phyloP scores from a whole-genome alignment of 2,329 filamentous ascomycete genomes.

The Lasiodiplodia gonubiensis region DNA sequence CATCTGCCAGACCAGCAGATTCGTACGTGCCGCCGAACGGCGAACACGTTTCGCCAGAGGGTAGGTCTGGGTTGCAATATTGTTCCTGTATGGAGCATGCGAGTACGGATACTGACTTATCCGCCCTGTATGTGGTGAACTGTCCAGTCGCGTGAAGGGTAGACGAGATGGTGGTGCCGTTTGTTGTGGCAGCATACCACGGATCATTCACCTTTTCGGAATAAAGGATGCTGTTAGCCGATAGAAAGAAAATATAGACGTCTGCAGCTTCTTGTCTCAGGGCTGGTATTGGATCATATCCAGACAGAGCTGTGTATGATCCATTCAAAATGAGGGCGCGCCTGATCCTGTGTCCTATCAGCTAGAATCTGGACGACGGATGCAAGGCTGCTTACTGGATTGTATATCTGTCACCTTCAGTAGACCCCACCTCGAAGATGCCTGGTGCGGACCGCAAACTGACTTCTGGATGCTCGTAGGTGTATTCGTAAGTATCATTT shows the following conservation, averaged over 20 bases:
- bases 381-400: background rate
- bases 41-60: background rate
- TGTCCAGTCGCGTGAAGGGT: background rate
- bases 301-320: background rate
- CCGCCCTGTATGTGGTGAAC: background rate
- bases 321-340: background rate
- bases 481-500: background rate
- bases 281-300: slow-evolving; percentile 34
- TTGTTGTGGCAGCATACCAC: background rate
- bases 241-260: slow-evolving; percentile 40
- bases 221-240: slow-evolving; percentile 37
- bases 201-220: slow-evolving; percentile 29
- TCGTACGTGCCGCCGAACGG: background rate
- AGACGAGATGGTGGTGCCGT: background rate
- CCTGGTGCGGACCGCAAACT: background rate
- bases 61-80: slow-evolving; percentile 30
- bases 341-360: background rate
- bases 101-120: slow-evolving; percentile 23
- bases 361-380: background rate
- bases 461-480: background rate
- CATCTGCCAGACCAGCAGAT: background rate
- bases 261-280: slow-evolving; percentile 40
- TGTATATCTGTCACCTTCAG: background rate
- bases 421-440: too few relatives aligned
- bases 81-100: slow-evolving; percentile 23